Evolutionary conservation across 1,284 basidiomycete genomes (phyloP), one percentile per base, ranked within the genome.

Genomic region (Mycena sp.): DNA sequence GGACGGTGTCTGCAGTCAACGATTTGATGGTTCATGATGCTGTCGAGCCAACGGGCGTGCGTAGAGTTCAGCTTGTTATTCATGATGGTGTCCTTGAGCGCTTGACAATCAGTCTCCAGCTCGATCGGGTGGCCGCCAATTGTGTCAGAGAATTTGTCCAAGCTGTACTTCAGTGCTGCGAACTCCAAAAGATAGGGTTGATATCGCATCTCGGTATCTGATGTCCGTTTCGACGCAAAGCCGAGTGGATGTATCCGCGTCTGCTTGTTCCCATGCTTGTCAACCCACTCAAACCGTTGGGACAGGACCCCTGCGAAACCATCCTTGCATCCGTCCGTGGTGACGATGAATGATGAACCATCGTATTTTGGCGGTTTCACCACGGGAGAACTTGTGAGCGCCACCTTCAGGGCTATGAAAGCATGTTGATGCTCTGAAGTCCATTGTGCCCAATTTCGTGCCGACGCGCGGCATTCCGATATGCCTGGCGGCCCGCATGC

Each of bases 281-380:
- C 63, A 0, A 64, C 52, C 6, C 63, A 68, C 6, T 60, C 67
- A 19, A 68, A 37, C 1, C 50, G 28, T 60, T 78, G 78, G 3
- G 69, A 60, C 1, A 78, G 52, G n/a, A n/a, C n/a, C n/a, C n/a
- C n/a, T n/a, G n/a, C n/a, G n/a, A n/a, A n/a, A n/a, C n/a, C n/a
- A n/a, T 9, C 75, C 68, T 1, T 67, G 76, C 3, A 70, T 76
- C 61, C 78, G 52, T 78, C 78, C 6, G 74, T 75, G 0, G 77
- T 77, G 28, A 80, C 46, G 1, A 75, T 71, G 66, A 79, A 80
- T 2, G 71, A 72, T 10, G 72, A 61, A 3, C 77, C 77, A 56
- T 78, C 73, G 44, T 68, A 73, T 35, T 38, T 40, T 26, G 74
- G 70, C 28, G 55, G 65, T 35, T 50, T 16, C 0, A 77, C 57